A percentile compares a stretch with the other conserved stretches of the same genome.
Conservation (phyloP, 2,329 filamentous ascomycete species). For the Penicillium glabrum region DNA sequence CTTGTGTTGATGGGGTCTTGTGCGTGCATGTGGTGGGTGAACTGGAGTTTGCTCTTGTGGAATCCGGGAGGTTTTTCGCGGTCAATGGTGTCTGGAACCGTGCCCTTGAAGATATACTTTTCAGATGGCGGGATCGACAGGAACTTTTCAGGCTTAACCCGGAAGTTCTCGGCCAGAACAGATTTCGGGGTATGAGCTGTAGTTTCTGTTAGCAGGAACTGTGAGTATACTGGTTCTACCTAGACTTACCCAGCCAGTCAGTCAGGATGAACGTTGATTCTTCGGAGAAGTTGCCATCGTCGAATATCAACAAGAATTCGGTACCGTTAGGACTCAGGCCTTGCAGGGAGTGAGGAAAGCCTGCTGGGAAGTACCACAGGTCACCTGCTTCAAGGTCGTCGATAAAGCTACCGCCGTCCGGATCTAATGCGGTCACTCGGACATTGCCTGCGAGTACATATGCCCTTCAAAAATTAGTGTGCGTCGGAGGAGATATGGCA, state of each 20-base stretch:
- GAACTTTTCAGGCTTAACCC: slow-evolving; percentile 67
- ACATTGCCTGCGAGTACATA: slow-evolving; percentile 71
- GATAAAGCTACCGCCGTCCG: slow-evolving; percentile 72
- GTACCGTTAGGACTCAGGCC: slow-evolving; percentile 64
- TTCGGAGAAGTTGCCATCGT: slow-evolving; percentile 58
- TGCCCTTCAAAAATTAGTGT: slow-evolving; percentile 49
- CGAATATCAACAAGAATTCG: slow-evolving; percentile 63
- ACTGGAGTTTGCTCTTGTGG: slow-evolving; percentile 63
- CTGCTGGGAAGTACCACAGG: slow-evolving; percentile 75
- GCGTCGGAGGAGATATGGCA: too few relatives aligned
- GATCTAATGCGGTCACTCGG: slow-evolving; percentile 70
- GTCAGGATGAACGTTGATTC: slow-evolving; percentile 71
- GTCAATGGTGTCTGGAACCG: slow-evolving; percentile 61
- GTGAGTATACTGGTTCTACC: not conserved
- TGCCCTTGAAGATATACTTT: slow-evolving; percentile 75
- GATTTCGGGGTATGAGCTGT: slow-evolving; percentile 68
- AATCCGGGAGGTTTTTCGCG: slow-evolving; percentile 59
- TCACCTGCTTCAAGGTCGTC: slow-evolving; percentile 74
- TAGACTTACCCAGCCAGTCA: slow-evolving; percentile 65
- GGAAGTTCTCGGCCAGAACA: slow-evolving; percentile 72
- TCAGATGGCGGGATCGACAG: slow-evolving; percentile 34
- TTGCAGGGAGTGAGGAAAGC: slow-evolving; percentile 73
- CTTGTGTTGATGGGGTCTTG: slow-evolving; percentile 61
- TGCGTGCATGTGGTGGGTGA: slow-evolving; percentile 68
- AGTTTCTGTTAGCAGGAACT: not conserved